Conservation (phyloP, 2,329 filamentous ascomycete species). For the Pseudogymnoascus verrucosus region DNA sequence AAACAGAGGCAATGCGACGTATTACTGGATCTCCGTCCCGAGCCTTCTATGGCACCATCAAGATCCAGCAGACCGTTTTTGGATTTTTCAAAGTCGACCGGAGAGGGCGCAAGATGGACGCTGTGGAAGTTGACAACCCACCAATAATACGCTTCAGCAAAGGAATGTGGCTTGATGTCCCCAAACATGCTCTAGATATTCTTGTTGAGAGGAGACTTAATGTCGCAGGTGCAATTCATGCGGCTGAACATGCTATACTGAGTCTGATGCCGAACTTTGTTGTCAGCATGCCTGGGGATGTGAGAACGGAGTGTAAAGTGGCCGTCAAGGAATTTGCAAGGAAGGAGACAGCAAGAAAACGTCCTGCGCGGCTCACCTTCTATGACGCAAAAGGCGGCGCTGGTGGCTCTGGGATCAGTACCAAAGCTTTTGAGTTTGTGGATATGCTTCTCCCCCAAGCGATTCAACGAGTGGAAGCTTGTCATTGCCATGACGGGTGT, state of each 20-base stretch:
- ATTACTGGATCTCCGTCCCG: constrained; percentile 55
- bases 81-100: constrained; percentile 97
- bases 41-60: constrained; percentile 80
- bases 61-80: constrained; percentile 81
- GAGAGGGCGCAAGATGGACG: constrained; percentile 76
- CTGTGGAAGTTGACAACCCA: constrained; percentile 86
- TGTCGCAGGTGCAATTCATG: constrained; percentile 83
- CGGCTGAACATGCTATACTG: constrained; percentile 85
- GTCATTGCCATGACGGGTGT: constrained; percentile 72
- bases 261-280: constrained; percentile 86
- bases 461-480: constrained; percentile 65
- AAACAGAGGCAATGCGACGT: constrained; percentile 77
- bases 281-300: constrained; percentile 80
- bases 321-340: constrained; percentile 79
- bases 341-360: constrained; percentile 61
- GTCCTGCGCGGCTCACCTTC: constrained; percentile 82
- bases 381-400: constrained; percentile 91
- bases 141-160: constrained; percentile 78
- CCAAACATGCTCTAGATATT: constrained; percentile 69
- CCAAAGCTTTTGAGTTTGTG: constrained; percentile 89
- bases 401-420: constrained; percentile 75
- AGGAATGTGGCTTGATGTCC: constrained; percentile 94
- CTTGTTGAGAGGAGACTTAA: constrained; percentile 66
- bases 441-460: constrained; percentile 71
- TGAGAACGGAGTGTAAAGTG: constrained; percentile 89